These are phyloP conservation scores for Paraphaeosphaeria minitans DNA, from an alignment of 2,329 filamentous ascomycete species.

Conservation along the genomic window DNA sequence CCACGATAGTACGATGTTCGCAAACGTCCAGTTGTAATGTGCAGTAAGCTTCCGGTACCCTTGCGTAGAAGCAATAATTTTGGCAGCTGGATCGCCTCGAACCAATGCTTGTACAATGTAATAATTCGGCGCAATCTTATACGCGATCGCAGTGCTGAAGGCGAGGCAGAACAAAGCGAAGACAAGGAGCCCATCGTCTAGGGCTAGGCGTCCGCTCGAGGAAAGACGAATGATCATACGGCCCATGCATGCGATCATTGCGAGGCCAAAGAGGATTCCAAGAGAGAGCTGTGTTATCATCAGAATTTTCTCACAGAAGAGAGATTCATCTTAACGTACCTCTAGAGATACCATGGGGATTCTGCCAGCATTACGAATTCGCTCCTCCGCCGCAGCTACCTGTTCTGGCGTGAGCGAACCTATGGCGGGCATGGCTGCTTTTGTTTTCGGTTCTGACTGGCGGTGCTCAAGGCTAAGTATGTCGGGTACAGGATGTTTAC, in stretches of 20 bases:
- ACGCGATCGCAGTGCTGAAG: conserved; percentile 8
- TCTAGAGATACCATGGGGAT: not conserved
- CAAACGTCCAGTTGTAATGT: conserved; percentile 12
- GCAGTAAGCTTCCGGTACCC: not conserved
- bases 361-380: not conserved
- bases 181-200: conserved; percentile 11
- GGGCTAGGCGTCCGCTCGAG: conserved; percentile 5
- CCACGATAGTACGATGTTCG: conserved; percentile 14
- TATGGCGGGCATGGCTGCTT: not conserved
- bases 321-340: not conserved
- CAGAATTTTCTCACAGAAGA: not conserved
- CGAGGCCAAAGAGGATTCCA: conserved; percentile 4
- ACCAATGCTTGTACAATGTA: conserved; percentile 4
- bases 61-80: not conserved
- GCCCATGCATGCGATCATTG: not conserved
- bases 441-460: not conserved
- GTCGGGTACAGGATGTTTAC: not conserved
- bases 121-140: not conserved
- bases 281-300: conserved; percentile 1
- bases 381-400: not conserved
- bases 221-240: conserved; percentile 9
- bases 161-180: conserved; percentile 1
- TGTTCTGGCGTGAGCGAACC: conserved; percentile 1
- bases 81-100: not conserved
- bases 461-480: not conserved